phyloP scores from a whole-genome alignment of 768 basidiomycete species.

The Mycena indigotica region DNA sequence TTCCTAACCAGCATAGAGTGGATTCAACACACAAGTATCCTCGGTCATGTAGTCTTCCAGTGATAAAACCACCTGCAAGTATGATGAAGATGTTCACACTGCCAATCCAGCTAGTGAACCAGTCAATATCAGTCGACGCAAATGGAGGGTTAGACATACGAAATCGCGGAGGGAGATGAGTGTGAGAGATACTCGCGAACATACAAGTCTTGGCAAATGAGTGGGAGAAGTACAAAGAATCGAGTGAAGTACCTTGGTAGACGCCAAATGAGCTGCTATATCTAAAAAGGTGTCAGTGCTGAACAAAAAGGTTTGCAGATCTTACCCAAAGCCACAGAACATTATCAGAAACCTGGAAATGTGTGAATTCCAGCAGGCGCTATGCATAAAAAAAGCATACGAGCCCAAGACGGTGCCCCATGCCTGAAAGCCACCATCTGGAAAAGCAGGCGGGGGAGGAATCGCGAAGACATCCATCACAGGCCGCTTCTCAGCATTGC shows the following conservation, averaged over 20 bases:
- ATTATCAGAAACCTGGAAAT: slow-evolving; percentile 39
- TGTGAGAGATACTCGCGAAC: slow-evolving; percentile 40
- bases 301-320: background rate
- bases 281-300: slow-evolving; percentile 22
- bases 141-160: slow-evolving; percentile 26
- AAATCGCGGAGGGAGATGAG: slow-evolving; percentile 39
- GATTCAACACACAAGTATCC: slow-evolving; percentile 44
- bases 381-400: slow-evolving; percentile 4
- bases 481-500: background rate
- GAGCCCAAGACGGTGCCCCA: slow-evolving; percentile 26
- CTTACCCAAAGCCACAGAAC: slow-evolving; percentile 47
- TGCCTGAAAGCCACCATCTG: slow-evolving; percentile 23
- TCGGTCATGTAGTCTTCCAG: slow-evolving; percentile 48
- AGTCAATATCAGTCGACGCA: background rate
- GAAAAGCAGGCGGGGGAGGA: background rate
- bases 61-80: slow-evolving; percentile 41
- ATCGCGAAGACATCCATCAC: background rate
- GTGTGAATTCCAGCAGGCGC: background rate
- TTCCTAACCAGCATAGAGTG: background rate
- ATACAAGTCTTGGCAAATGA: slow-evolving; percentile 39
- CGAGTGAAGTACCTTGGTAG: slow-evolving; percentile 31
- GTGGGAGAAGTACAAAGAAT: slow-evolving; percentile 26
- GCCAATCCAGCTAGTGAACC: slow-evolving; percentile 41
- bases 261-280: slow-evolving; percentile 41
- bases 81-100: slow-evolving; percentile 47